Evolutionary conservation across 306 rosid genomes (phyloP), one percentile per base, ranked within the genome.

Genomic region (Fragaria nilgerrensis): DNA sequence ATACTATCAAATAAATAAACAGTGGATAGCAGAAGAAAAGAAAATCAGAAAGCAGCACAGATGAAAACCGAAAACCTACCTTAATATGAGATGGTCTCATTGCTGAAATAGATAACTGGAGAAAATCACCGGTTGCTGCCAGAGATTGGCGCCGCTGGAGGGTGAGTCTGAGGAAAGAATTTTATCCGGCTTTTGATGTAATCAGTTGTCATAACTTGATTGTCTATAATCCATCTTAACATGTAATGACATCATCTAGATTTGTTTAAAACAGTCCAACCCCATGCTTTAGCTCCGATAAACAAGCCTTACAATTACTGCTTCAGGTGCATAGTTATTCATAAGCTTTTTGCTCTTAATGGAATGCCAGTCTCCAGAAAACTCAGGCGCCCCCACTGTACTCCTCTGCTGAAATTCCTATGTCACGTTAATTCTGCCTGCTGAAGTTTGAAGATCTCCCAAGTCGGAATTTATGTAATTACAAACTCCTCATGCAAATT

Each of bases 401-500:
- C 44, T 36, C 0, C 44, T 39, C 9, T 39, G 44, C 44, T 39
- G 44, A 32, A 16, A 13, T 34, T 44, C 45, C 17, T 23, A 34
- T 16, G 16, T 64, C 45, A 32, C 13, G 2, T 16, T 43, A 49
- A 32, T 36, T 49, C 7, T 50, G 13, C 23, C 20, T 34, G 32
- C 53, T 53, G 65, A 36, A 36, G 36, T 9, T 61, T 61, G 39
- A 27, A 16, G 4, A 68, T 55, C 11, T 41, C 44, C 27, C 19
- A 61, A 39, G 70, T 7, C 20, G 66, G 7, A 45, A 10, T 39
- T 71, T 72, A 62, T 50, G 52, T 70, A 52, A 12, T 8, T 22
- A 44, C 43, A 34, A 77, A 32, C 49, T 37, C 48, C 8, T 77
- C 77, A 59, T 83, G 72, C 45, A 50, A 34, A 43, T 45, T 76